Evolutionary conservation across 1,284 basidiomycete genomes (phyloP).

Genomic region (Lignosus rhinocerotis): DNA sequence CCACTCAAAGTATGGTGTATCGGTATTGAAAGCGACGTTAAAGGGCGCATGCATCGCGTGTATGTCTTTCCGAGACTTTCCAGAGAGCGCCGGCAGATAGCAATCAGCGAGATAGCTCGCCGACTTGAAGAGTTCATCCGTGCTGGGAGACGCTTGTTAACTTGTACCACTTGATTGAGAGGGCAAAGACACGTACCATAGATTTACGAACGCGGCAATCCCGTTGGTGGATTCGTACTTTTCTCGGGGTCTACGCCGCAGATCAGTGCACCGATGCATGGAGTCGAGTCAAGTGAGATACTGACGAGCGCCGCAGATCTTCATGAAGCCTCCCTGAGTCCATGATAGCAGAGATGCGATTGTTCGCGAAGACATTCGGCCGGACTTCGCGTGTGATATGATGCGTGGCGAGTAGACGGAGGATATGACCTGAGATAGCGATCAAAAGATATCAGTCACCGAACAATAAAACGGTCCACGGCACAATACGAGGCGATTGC

Average conservation of each 20-base stretch:
- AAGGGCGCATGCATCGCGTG: constrained; percentile 36
- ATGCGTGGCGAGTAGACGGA: constrained; percentile 71
- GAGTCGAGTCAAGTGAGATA: neutral
- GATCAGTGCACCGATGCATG: neutral
- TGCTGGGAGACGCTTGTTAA: constrained; percentile 38
- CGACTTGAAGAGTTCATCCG: constrained; percentile 73
- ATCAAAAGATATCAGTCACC: neutral
- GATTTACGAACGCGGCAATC: constrained; percentile 63
- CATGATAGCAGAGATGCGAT: constrained; percentile 63
- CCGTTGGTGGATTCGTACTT: constrained; percentile 67
- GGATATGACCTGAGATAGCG: constrained; percentile 49
- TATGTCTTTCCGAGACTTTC: neutral
- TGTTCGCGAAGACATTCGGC: constrained; percentile 68
- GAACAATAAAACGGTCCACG: neutral
- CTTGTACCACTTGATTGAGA: neutral
- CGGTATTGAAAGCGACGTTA: constrained; percentile 36
- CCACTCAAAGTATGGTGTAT: constrained; percentile 40
- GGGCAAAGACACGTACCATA: constrained; percentile 47
- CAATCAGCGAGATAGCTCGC: constrained; percentile 70
- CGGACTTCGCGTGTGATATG: constrained; percentile 64
- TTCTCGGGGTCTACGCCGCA: constrained; percentile 43
- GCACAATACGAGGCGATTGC: too few relatives aligned
- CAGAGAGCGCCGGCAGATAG: constrained; percentile 30
- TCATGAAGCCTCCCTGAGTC: constrained; percentile 58
- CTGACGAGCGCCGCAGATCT: constrained; percentile 36